Evolutionary conservation across 805 yeast genomes (phyloP).

Genomic region (Yarrowia keelungensis): DNA sequence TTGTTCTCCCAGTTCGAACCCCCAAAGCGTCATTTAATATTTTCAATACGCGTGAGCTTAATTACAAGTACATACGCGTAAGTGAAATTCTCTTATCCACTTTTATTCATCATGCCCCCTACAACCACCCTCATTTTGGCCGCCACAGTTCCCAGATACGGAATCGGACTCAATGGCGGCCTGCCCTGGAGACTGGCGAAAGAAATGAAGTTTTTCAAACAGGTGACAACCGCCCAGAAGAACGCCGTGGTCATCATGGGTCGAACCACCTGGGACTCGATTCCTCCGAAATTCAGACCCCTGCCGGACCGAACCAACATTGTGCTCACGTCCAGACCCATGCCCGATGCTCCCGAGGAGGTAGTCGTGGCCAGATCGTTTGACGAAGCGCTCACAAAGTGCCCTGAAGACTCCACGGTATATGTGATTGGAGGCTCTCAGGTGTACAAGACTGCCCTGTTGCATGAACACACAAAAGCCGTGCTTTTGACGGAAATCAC

Average conservation of each 20-base stretch:
- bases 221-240: slow-evolving; percentile 61
- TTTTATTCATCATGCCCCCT: slow-evolving; percentile 6
- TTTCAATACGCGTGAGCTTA: neutral
- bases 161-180: slow-evolving; percentile 82
- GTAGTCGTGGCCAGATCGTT: slow-evolving; percentile 55
- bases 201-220: slow-evolving; percentile 85
- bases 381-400: slow-evolving; percentile 52
- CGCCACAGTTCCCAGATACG: slow-evolving; percentile 76
- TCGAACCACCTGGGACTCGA: slow-evolving; percentile 93
- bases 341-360: slow-evolving; percentile 41
- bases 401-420: slow-evolving; percentile 56
- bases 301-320: slow-evolving; percentile 76
- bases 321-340: slow-evolving; percentile 64
- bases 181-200: slow-evolving; percentile 87
- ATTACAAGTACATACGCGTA: no score
- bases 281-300: slow-evolving; percentile 85
- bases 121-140: slow-evolving; percentile 80
- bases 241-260: slow-evolving; percentile 84
- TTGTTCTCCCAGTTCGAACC: no score
- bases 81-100: no score
- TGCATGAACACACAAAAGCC: slow-evolving; percentile 56
- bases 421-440: slow-evolving; percentile 95
- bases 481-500: slow-evolving; percentile 74
- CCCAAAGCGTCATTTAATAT: no score
- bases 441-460: slow-evolving; percentile 67